Evolutionary conservation across 2,329 filamentous ascomycete genomes (phyloP).

Genomic region (Trichoderma simmonsii): DNA sequence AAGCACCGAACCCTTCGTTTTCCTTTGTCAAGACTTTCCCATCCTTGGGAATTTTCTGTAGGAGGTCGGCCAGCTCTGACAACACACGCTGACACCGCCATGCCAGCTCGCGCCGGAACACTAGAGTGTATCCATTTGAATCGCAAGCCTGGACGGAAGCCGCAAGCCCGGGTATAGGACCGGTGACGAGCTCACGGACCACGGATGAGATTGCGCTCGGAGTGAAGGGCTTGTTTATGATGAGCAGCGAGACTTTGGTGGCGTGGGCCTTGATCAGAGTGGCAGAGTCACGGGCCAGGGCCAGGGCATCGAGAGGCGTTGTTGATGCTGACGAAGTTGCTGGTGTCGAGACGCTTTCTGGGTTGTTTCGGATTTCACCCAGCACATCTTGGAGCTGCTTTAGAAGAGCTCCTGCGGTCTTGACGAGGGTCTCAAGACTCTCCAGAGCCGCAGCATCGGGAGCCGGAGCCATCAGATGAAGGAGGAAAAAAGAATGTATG

Average conservation of each 20-base stretch:
- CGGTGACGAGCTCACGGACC: constrained; percentile 67
- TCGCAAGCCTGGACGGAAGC: constrained; percentile 66
- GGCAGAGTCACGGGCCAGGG: constrained; percentile 68
- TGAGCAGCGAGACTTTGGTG: constrained; percentile 82
- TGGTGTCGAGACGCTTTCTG: neutral
- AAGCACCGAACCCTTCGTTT: constrained; percentile 31
- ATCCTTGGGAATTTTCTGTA: constrained; percentile 58
- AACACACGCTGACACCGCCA: constrained; percentile 59
- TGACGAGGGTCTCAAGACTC: constrained; percentile 38
- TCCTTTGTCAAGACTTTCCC: constrained; percentile 47
- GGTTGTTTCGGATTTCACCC: constrained; percentile 37
- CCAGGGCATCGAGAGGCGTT: constrained; percentile 55
- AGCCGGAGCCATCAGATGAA: constrained; percentile 25
- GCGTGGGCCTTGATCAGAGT: constrained; percentile 75
- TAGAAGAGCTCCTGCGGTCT: constrained; percentile 39
- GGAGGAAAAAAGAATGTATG: neutral
- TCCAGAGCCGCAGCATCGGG: constrained; percentile 31
- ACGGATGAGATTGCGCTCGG: constrained; percentile 70
- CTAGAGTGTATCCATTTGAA: constrained; percentile 57
- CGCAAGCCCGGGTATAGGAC: constrained; percentile 71
- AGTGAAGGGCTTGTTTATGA: constrained; percentile 84
- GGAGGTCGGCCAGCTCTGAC: constrained; percentile 58
- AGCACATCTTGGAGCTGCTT: constrained; percentile 43
- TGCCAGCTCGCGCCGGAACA: constrained; percentile 62
- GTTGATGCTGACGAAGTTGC: constrained; percentile 18